Evolutionary conservation across 306 rosid species (phyloP).

Genomic region (cucumber (Cucumis sativus)): Cucumber_9930_V3 NC_026655.2:27813001-27813500

Average conservation of each 20-base stretch:
- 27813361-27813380: background rate
- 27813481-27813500: background rate
- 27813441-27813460: background rate
- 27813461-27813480: background rate
- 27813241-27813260: conserved; percentile 97
- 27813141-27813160: background rate
- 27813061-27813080: background rate
- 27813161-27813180: background rate
- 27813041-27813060: background rate
- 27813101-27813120: background rate
- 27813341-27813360: background rate
- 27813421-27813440: background rate
- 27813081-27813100: background rate
- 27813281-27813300: conserved; percentile 72
- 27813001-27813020: conserved; percentile 70
- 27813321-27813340: background rate
- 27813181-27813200: conserved; percentile 3
- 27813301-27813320: conserved; percentile 4
- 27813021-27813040: conserved; percentile 37
- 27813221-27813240: conserved; percentile 88
- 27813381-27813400: background rate
- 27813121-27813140: background rate
- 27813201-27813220: conserved; percentile 98
- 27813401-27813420: background rate
- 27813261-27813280: conserved; percentile 95